Percentiles rank a stretch among this genome's conserved stretches.
phyloP scores from a whole-genome alignment of 2,329 filamentous ascomycete genomes.

The Diaporthe humulicola region DNA sequence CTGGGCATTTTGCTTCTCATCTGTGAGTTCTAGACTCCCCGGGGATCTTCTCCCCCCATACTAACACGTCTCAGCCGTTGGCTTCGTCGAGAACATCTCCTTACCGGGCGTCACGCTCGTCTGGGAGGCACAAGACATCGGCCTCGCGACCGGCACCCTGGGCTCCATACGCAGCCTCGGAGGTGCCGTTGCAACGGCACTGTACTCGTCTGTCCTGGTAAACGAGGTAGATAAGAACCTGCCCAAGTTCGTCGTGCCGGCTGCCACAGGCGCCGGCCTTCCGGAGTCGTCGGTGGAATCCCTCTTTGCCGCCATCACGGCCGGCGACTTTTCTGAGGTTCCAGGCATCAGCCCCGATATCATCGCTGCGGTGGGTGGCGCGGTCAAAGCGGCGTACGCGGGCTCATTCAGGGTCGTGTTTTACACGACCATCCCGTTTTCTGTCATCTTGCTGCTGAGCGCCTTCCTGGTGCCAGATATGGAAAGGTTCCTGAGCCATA shows the following conservation, averaged over 20 bases:
- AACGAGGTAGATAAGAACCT: slow-evolving; percentile 53
- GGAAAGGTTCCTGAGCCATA: slow-evolving; percentile 56
- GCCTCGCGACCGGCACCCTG: slow-evolving; percentile 58
- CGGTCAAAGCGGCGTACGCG: slow-evolving; percentile 56
- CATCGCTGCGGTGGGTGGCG: slow-evolving; percentile 49
- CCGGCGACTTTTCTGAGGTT: slow-evolving; percentile 49
- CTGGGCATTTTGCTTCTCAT: slow-evolving; percentile 49
- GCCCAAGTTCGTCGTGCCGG: slow-evolving; percentile 50
- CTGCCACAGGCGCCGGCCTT: slow-evolving; percentile 52
- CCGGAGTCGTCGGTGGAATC: slow-evolving; percentile 48
- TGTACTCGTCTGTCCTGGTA: slow-evolving; percentile 54
- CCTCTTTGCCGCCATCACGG: slow-evolving; percentile 51
- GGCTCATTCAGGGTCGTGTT: slow-evolving; percentile 60
- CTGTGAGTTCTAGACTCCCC: slow-evolving; percentile 30
- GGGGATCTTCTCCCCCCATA: no score
- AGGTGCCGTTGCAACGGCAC: slow-evolving; percentile 53
- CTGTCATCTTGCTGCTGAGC: slow-evolving; percentile 52
- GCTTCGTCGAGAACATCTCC: slow-evolving; percentile 56
- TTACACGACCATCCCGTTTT: slow-evolving; percentile 55
- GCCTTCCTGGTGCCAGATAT: slow-evolving; percentile 56
- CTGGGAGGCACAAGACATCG: slow-evolving; percentile 61
- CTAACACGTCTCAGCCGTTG: slow-evolving; percentile 46
- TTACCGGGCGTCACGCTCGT: slow-evolving; percentile 59
- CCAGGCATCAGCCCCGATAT: slow-evolving; percentile 52
- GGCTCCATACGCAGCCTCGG: slow-evolving; percentile 59